phyloP scores from a whole-genome alignment of 768 basidiomycete genomes.

The Xanthoconium stramineum region DNA sequence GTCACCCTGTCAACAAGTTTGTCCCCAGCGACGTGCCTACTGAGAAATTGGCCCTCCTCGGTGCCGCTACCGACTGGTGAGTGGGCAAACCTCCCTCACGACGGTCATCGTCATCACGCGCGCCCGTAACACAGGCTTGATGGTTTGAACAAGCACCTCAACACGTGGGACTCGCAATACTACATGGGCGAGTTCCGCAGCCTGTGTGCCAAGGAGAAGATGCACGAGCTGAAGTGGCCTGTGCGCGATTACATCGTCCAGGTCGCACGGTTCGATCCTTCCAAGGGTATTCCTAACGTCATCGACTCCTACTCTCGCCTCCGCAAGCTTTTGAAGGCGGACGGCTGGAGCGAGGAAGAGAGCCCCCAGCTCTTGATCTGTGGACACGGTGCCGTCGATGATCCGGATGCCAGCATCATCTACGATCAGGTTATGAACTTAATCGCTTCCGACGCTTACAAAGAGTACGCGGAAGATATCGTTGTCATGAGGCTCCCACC shows the following conservation, averaged over 20 bases:
- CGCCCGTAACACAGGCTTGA: constrained; percentile 58
- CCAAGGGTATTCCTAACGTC: constrained; percentile 79
- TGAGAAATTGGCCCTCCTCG: constrained; percentile 67
- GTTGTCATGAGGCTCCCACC: constrained; percentile 79
- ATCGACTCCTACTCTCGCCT: constrained; percentile 86
- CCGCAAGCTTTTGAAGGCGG: constrained; percentile 57
- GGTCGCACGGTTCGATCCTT: constrained; percentile 92
- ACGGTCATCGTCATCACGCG: not conserved
- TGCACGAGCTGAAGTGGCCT: constrained; percentile 77
- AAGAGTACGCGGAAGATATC: constrained; percentile 57
- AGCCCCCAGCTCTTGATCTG: constrained; percentile 77
- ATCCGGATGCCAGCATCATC: constrained; percentile 92
- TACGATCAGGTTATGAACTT: constrained; percentile 74
- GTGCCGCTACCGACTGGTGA: constrained; percentile 84
- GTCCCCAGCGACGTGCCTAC: constrained; percentile 82
- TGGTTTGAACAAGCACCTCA: constrained; percentile 89
- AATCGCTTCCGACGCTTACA: constrained; percentile 51
- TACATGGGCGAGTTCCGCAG: constrained; percentile 88
- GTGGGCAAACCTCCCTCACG: constrained; percentile 28
- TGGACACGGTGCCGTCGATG: constrained; percentile 92
- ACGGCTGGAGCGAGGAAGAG: constrained; percentile 45
- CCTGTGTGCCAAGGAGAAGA: constrained; percentile 75
- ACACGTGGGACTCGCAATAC: constrained; percentile 76
- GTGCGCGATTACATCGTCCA: constrained; percentile 84
- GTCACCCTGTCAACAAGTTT: constrained; percentile 92